These are phyloP conservation scores for Mycosphaerella arachidis DNA, from an alignment of 2,329 filamentous ascomycete species.

Conservation along the genomic window DNA sequence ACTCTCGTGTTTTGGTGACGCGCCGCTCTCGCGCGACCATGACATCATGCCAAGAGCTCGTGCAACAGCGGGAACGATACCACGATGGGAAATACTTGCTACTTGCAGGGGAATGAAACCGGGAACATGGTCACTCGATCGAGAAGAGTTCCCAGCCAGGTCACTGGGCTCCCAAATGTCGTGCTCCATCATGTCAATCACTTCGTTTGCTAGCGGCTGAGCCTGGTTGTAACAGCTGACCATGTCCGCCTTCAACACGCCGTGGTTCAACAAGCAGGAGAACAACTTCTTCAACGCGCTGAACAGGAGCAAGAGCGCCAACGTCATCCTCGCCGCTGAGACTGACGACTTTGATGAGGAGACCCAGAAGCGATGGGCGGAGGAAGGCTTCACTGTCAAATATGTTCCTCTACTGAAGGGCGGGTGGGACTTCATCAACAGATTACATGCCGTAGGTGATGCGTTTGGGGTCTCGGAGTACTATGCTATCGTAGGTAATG, in stretches of 20 bases:
- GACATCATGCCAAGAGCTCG: not conserved
- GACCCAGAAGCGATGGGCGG: constrained; percentile 51
- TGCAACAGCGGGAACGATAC: not conserved
- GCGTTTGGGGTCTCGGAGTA: constrained; percentile 54
- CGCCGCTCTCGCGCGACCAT: not conserved
- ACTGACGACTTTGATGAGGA: constrained; percentile 54
- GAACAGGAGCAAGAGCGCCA: constrained; percentile 40
- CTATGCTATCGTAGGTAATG: constrained; percentile 58
- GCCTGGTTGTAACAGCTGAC: not conserved
- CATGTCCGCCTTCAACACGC: constrained; percentile 31
- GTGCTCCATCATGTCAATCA: not conserved
- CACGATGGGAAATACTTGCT: not conserved
- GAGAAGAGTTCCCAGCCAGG: not conserved
- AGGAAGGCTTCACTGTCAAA: constrained; percentile 57
- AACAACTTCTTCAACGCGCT: constrained; percentile 34
- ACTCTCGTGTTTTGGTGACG: not conserved
- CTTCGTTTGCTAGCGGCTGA: not conserved
- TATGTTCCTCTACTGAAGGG: constrained; percentile 53
- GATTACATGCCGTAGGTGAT: constrained; percentile 50
- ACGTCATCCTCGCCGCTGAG: constrained; percentile 49
- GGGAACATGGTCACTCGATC: not conserved
- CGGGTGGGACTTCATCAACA: constrained; percentile 44
- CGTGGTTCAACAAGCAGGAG: constrained; percentile 31
- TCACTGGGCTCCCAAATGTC: not conserved
- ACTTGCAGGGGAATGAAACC: not conserved